These are phyloP conservation scores for Colletotrichum theobromicola DNA, from an alignment of 2,329 filamentous ascomycete genomes.

Conservation along the genomic window DNA sequence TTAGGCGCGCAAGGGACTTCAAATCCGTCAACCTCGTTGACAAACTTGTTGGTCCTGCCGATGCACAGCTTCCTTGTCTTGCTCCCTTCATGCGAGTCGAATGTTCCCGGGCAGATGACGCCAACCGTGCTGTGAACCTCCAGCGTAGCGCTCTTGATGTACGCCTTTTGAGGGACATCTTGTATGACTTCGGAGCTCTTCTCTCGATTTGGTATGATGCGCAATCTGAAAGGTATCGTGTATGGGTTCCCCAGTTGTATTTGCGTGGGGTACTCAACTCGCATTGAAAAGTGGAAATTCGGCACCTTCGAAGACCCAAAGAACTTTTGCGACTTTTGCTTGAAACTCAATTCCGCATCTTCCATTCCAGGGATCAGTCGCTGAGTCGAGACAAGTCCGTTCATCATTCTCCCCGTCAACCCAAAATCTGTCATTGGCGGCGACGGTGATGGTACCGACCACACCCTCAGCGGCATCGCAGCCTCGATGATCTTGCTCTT, in stretches of 20 bases:
- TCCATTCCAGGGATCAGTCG: slow-evolving; percentile 36
- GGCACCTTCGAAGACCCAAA: slow-evolving; percentile 39
- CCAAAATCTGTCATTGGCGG: slow-evolving; percentile 25
- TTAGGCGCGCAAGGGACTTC: not conserved
- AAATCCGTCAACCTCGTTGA: not conserved
- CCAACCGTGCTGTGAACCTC: slow-evolving; percentile 18
- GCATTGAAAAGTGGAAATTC: slow-evolving; percentile 27
- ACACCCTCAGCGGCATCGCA: slow-evolving; percentile 27
- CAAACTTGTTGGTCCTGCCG: not conserved
- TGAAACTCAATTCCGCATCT: slow-evolving; percentile 32
- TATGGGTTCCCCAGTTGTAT: slow-evolving; percentile 33
- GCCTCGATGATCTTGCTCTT: slow-evolving; percentile 13
- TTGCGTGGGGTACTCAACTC: slow-evolving; percentile 28
- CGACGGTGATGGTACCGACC: not conserved
- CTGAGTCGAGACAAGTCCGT: slow-evolving; percentile 18
- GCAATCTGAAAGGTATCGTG: slow-evolving; percentile 26
- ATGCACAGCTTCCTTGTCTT: not conserved
- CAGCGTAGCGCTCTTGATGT: slow-evolving; percentile 21
- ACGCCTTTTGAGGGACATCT: slow-evolving; percentile 15
- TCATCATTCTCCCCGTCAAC: not conserved
- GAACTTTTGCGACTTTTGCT: slow-evolving; percentile 35
- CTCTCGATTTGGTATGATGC: slow-evolving; percentile 10
- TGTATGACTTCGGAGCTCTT: slow-evolving; percentile 21
- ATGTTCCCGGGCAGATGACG: slow-evolving; percentile 19
- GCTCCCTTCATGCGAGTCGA: not conserved